phyloP scores from a whole-genome alignment of 495 filamentous ascomycete genomes.

The Xylaria longipes region DNA sequence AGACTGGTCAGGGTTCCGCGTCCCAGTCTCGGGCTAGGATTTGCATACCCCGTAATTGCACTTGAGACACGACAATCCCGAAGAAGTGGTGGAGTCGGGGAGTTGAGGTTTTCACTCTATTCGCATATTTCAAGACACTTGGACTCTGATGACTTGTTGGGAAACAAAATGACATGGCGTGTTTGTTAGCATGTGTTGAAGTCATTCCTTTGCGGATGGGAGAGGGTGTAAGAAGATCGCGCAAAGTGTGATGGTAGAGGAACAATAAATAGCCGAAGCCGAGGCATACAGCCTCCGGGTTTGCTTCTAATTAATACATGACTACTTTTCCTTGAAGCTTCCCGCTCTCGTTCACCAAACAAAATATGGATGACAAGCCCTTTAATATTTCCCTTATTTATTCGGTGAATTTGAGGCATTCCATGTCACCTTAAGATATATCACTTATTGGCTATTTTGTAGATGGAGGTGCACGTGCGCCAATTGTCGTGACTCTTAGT shows the following conservation, averaged over 20 bases:
- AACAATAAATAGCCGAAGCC: constrained; percentile 14
- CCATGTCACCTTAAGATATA: neutral
- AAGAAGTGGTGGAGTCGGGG: constrained; percentile 5
- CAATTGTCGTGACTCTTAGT: neutral
- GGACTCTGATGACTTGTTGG: constrained; percentile 13
- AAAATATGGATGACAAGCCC: too few relatives aligned
- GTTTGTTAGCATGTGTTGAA: constrained; percentile 7
- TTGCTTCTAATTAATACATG: constrained; percentile 26
- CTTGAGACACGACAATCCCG: neutral
- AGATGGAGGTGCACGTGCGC: neutral
- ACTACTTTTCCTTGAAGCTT: constrained; percentile 9
- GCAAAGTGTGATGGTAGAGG: constrained; percentile 4
- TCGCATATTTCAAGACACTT: neutral
- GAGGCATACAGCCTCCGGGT: constrained; percentile 19
- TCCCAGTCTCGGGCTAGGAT: neutral
- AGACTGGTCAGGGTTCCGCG: neutral
- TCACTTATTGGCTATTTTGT: neutral
- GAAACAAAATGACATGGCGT: neutral
- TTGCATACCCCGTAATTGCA: neutral
- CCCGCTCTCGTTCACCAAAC: neutral
- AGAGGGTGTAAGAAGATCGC: neutral
- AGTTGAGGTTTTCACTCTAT: constrained; percentile 3
- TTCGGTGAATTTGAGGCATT: neutral
- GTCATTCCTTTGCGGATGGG: neutral
- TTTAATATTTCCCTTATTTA: neutral